These are phyloP conservation scores for Moniliophthora roreri DNA, from an alignment of 1,284 basidiomycete genomes.

Conservation along the genomic window DNA sequence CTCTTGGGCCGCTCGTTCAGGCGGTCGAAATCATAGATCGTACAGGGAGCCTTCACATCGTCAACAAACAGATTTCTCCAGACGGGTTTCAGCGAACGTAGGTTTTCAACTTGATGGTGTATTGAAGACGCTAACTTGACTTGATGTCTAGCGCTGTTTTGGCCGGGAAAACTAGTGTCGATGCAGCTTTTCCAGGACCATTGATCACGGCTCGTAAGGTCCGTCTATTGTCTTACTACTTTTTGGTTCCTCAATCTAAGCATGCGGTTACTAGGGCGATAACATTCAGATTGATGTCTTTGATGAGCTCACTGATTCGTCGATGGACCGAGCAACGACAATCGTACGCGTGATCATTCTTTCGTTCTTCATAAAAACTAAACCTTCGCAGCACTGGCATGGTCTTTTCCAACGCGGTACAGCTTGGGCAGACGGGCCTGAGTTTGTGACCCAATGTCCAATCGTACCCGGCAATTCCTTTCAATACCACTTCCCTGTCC, in stretches of 20 bases:
- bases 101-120: not conserved
- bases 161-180: constrained; percentile 5
- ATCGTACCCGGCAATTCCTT: constrained; percentile 26
- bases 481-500: constrained; percentile 20
- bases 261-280: constrained; percentile 4
- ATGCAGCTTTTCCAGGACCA: constrained; percentile 13
- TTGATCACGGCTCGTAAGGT: constrained; percentile 16
- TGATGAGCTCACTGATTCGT: constrained; percentile 13
- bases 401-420: constrained; percentile 24
- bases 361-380: not conserved
- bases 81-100: constrained; percentile 15
- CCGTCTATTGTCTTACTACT: too few species aligned
- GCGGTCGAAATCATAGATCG: too few species aligned
- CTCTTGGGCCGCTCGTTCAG: too few species aligned
- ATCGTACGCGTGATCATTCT: constrained; percentile 10
- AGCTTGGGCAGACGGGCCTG: constrained; percentile 22
- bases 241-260: too few species aligned
- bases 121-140: not conserved
- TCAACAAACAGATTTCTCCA: too few species aligned
- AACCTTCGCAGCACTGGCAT: too few species aligned
- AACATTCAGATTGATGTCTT: constrained; percentile 18
- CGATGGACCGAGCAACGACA: constrained; percentile 15
- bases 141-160: constrained; percentile 10
- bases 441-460: constrained; percentile 10
- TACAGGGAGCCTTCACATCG: too few species aligned